Conservation (phyloP, 2,329 filamentous ascomycete species). For the Cryphonectria parasitica region DNA sequence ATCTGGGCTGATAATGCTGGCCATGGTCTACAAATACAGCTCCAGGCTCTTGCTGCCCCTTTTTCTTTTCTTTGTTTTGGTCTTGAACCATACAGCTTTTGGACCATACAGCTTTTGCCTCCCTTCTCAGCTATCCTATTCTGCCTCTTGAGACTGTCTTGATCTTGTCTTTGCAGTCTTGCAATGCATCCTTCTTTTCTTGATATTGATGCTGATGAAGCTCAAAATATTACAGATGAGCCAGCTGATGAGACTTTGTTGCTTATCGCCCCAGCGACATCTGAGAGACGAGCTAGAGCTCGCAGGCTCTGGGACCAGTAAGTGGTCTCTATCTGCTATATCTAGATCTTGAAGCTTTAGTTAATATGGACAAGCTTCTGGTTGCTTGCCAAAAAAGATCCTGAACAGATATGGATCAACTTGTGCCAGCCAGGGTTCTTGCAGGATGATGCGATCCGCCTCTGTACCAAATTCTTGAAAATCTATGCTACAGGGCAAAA, state of each 20-base stretch:
- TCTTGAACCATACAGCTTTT: no score
- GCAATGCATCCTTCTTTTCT: slow-evolving; percentile 1
- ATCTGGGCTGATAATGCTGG: no score
- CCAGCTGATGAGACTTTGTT: background rate
- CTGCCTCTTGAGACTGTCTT: no score
- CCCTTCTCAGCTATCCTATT: no score
- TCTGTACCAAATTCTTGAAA: background rate
- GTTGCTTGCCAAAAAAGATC: background rate
- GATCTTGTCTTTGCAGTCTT: no score
- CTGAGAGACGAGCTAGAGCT: background rate
- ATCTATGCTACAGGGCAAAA: background rate
- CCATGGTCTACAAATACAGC: no score
- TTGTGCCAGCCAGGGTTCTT: background rate
- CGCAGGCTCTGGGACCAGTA: slow-evolving; percentile 9
- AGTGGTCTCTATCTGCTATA: slow-evolving; percentile 5
- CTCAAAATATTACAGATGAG: slow-evolving; percentile 2
- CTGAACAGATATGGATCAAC: slow-evolving; percentile 9
- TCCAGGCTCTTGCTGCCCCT: no score
- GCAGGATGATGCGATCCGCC: background rate
- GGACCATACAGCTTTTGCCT: no score
- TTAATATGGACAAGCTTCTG: background rate
- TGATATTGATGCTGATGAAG: slow-evolving; percentile 8
- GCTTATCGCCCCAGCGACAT: background rate
- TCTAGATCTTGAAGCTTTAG: slow-evolving; percentile 1
- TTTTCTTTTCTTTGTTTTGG: no score